These are phyloP conservation scores for Nidula microcarpa DNA, from an alignment of 768 basidiomycete species.

Conservation along the genomic window DNA sequence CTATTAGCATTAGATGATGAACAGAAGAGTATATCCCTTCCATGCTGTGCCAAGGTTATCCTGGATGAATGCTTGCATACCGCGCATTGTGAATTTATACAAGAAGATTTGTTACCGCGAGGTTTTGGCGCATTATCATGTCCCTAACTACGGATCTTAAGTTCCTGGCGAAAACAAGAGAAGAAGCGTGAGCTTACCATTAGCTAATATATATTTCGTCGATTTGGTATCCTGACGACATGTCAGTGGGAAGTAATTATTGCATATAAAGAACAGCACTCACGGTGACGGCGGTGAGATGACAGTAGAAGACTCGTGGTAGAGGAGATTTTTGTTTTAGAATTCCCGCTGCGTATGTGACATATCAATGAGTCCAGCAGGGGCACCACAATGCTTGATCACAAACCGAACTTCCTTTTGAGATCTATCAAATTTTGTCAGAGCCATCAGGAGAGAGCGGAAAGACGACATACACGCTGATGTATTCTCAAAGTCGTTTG, in stretches of 20 bases:
- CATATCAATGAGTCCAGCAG: background rate
- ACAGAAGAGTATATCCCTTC: too few relatives aligned
- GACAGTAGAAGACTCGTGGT: slow-evolving; percentile 56
- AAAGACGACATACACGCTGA: slow-evolving; percentile 53
- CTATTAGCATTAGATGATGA: too few relatives aligned
- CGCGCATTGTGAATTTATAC: slow-evolving; percentile 3
- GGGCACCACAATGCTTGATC: background rate
- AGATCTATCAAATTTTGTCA: slow-evolving; percentile 25
- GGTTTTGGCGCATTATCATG: slow-evolving; percentile 40
- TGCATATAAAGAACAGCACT: slow-evolving; percentile 12
- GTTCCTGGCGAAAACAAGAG: background rate
- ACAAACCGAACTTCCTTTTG: slow-evolving; percentile 43
- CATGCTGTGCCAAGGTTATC: too few relatives aligned
- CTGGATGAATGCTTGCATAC: background rate
- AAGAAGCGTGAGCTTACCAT: slow-evolving; percentile 23
- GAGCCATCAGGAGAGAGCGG: slow-evolving; percentile 3
- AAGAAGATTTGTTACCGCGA: slow-evolving; percentile 36
- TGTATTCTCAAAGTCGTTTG: slow-evolving; percentile 67
- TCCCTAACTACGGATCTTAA: slow-evolving; percentile 33
- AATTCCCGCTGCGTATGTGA: slow-evolving; percentile 28
- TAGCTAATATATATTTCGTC: slow-evolving; percentile 48
- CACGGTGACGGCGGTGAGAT: slow-evolving; percentile 68
- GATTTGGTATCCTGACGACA: slow-evolving; percentile 49
- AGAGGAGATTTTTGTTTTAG: slow-evolving; percentile 38
- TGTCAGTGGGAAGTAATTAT: slow-evolving; percentile 2